phyloP scores from a whole-genome alignment of 2,329 filamentous ascomycete genomes.

The Penicillium sp. region DNA sequence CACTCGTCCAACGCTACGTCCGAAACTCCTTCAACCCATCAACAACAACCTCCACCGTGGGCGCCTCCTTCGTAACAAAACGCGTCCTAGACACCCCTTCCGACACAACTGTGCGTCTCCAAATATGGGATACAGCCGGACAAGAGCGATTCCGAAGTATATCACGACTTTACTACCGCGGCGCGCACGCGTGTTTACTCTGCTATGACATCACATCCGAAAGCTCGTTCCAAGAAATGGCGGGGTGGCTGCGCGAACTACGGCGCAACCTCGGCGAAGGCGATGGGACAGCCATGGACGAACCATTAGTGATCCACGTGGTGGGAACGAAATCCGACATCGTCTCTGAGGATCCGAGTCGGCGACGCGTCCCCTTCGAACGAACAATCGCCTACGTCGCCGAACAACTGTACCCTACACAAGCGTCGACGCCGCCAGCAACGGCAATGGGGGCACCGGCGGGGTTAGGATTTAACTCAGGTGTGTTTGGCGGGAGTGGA shows the following conservation, averaged over 20 bases:
- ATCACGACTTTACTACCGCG: slow-evolving; percentile 92
- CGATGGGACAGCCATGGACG: slow-evolving; percentile 49
- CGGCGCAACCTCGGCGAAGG: slow-evolving; percentile 71
- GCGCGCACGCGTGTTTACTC: slow-evolving; percentile 89
- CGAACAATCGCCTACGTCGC: slow-evolving; percentile 94
- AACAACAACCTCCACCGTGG: slow-evolving; percentile 67
- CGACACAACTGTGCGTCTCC: slow-evolving; percentile 83
- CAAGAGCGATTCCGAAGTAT: slow-evolving; percentile 96
- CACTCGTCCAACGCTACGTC: slow-evolving; percentile 55
- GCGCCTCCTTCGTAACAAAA: slow-evolving; percentile 79
- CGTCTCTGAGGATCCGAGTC: slow-evolving; percentile 78
- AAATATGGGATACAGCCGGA: slow-evolving; percentile 96
- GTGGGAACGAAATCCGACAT: slow-evolving; percentile 94
- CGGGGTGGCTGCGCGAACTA: slow-evolving; percentile 84
- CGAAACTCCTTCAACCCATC: slow-evolving; percentile 50
- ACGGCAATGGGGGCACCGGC: slow-evolving; percentile 50
- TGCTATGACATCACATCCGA: slow-evolving; percentile 94
- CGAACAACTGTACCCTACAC: slow-evolving; percentile 79
- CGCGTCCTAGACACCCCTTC: slow-evolving; percentile 81
- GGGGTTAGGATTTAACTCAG: slow-evolving; percentile 18
- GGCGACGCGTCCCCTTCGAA: slow-evolving; percentile 88
- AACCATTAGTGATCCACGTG: slow-evolving; percentile 86
- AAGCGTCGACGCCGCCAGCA: slow-evolving; percentile 68
- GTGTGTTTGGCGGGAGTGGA: slow-evolving; percentile 25
- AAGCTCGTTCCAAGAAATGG: slow-evolving; percentile 87